These are phyloP conservation scores for Carallia brachiata DNA, from an alignment of 345 rosid genomes.

Conservation along the genomic window DNA sequence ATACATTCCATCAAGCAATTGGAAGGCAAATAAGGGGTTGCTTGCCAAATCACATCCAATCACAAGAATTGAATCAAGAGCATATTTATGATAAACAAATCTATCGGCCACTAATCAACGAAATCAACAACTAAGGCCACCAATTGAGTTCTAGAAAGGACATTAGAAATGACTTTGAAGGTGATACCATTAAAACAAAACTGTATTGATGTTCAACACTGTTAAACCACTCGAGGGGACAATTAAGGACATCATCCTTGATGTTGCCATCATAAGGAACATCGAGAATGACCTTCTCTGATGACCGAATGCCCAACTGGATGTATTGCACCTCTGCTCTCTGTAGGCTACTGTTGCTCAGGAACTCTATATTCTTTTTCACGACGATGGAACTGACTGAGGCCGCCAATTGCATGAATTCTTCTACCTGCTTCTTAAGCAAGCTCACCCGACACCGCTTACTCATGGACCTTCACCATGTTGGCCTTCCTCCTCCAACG, in stretches of 20 bases:
- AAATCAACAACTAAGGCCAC: constrained; percentile 45
- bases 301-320: constrained; percentile 42
- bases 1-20: too few species aligned
- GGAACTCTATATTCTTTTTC: constrained; percentile 44
- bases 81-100: neutral
- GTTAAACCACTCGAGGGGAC: constrained; percentile 68
- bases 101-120: constrained; percentile 29
- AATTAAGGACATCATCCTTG: constrained; percentile 44
- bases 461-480: too few species aligned
- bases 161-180: constrained; percentile 41
- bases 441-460: too few species aligned
- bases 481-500: too few species aligned
- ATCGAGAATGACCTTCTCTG: constrained; percentile 51
- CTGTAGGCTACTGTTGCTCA: constrained; percentile 11
- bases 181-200: constrained; percentile 60
- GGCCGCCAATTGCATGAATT: too few species aligned
- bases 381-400: neutral
- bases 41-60: too few species aligned
- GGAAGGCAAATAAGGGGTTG: too few species aligned
- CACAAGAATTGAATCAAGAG: too few species aligned
- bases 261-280: constrained; percentile 45
- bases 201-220: constrained; percentile 72
- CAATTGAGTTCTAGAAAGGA: constrained; percentile 40
- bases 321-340: neutral
- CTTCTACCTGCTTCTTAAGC: too few species aligned